phyloP scores from a whole-genome alignment of 495 filamentous ascomycete genomes.

The Penicillium longicatenatum region DNA sequence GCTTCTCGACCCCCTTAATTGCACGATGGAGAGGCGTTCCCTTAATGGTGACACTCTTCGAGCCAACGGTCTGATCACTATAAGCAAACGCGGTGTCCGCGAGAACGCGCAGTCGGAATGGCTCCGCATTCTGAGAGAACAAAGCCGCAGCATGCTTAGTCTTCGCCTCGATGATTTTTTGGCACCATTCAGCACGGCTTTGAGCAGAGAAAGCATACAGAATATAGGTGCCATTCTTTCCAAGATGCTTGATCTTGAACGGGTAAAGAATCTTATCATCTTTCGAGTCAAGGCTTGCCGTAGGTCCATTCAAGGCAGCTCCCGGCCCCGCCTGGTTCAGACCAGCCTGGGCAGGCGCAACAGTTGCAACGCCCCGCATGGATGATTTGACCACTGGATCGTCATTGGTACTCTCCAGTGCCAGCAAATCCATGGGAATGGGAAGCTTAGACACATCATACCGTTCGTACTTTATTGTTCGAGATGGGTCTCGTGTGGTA shows the following conservation, averaged over 20 bases:
- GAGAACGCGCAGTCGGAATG: conserved; percentile 88
- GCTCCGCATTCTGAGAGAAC: conserved; percentile 92
- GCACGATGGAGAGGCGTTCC: conserved; percentile 92
- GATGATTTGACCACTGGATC: conserved; percentile 83
- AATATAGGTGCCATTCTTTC: conserved; percentile 77
- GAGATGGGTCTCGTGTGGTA: conserved; percentile 61
- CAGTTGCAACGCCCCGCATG: conserved; percentile 69
- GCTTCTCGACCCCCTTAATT: conserved; percentile 81
- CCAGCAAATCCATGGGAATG: conserved; percentile 95
- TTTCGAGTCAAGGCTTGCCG: conserved; percentile 56
- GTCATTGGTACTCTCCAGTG: conserved; percentile 87
- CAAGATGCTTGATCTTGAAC: conserved; percentile 96
- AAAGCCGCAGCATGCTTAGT: conserved; percentile 86
- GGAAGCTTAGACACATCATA: conserved; percentile 96
- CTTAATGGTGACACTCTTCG: conserved; percentile 67
- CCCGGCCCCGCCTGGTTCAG: conserved; percentile 67
- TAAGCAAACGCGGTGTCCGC: conserved; percentile 90
- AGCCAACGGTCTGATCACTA: conserved; percentile 58
- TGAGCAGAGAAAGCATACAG: conserved; percentile 77
- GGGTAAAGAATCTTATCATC: conserved; percentile 89
- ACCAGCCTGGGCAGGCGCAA: conserved; percentile 54
- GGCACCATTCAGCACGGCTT: conserved; percentile 84
- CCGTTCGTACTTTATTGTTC: conserved; percentile 72
- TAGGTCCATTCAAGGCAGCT: conserved; percentile 48
- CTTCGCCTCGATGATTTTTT: conserved; percentile 92